phyloP scores from a whole-genome alignment of 2,329 filamentous ascomycete genomes.

The Neonectria magnoliae region DNA sequence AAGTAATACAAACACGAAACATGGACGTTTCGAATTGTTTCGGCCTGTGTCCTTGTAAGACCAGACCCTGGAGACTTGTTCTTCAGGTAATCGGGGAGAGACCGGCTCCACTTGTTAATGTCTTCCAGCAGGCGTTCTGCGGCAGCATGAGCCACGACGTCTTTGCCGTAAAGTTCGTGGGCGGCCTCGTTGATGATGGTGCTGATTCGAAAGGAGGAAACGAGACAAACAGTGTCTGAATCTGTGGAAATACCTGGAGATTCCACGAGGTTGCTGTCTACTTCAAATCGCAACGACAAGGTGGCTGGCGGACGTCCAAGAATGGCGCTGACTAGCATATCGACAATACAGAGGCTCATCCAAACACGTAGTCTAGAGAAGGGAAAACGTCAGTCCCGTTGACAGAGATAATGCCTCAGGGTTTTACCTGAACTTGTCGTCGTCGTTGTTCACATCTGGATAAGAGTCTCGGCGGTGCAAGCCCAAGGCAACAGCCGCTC shows the following conservation, averaged over 20 bases:
- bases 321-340: slow-evolving; percentile 52
- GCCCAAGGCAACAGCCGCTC: slow-evolving; percentile 66
- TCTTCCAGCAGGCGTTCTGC: slow-evolving; percentile 54
- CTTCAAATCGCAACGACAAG: slow-evolving; percentile 16
- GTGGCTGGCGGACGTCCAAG: slow-evolving; percentile 51
- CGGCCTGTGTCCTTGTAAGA: slow-evolving; percentile 35
- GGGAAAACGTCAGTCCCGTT: background rate
- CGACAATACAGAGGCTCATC: slow-evolving; percentile 51
- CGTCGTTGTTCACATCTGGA: slow-evolving; percentile 18
- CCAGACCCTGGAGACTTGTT: slow-evolving; percentile 13
- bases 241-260: slow-evolving; percentile 24
- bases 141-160: slow-evolving; percentile 40
- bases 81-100: slow-evolving; percentile 51
- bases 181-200: slow-evolving; percentile 57
- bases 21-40: slow-evolving; percentile 60
- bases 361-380: slow-evolving; percentile 48
- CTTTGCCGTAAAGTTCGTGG: slow-evolving; percentile 53
- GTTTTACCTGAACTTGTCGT: slow-evolving; percentile 33
- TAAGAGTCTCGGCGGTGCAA: slow-evolving; percentile 54
- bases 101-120: slow-evolving; percentile 57
- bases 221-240: slow-evolving; percentile 44
- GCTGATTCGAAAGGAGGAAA: slow-evolving; percentile 54
- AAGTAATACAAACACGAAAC: slow-evolving; percentile 69
- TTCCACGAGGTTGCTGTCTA: slow-evolving; percentile 19
- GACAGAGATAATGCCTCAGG: background rate